Percentiles rank a stretch among this genome's conserved stretches.
These are phyloP conservation scores for Penicillium canariense DNA, from an alignment of 495 filamentous ascomycete species.

Conservation along the genomic window DNA sequence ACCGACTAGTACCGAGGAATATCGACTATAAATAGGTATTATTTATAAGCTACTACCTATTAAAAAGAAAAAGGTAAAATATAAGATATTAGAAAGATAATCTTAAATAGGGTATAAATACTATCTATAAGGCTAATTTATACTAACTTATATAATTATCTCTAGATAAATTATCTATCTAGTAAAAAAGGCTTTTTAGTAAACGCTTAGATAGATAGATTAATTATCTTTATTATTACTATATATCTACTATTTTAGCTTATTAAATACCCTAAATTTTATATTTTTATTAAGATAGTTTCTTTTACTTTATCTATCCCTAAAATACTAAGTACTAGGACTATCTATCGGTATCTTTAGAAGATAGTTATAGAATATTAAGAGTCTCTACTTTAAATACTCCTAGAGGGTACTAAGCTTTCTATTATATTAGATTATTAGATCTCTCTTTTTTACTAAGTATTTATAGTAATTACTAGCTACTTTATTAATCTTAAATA, in stretches of 20 bases:
- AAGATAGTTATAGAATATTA: too few relatives aligned
- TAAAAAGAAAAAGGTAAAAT: not conserved
- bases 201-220: not conserved
- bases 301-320: too few relatives aligned
- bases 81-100: not conserved
- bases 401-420: too few relatives aligned
- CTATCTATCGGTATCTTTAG: too few relatives aligned
- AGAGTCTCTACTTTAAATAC: too few relatives aligned
- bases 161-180: not conserved
- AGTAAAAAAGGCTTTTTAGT: constrained; percentile 1
- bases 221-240: constrained; percentile 12
- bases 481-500: constrained; percentile 20
- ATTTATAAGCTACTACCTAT: not conserved
- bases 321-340: too few relatives aligned
- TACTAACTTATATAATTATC: not conserved
- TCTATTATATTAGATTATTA: too few relatives aligned
- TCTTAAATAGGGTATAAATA: not conserved
- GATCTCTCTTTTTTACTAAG: too few relatives aligned
- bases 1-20: not conserved
- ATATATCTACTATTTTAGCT: too few relatives aligned
- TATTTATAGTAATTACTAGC: constrained; percentile 24
- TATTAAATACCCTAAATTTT: too few relatives aligned
- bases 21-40: not conserved
- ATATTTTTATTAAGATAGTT: too few relatives aligned
- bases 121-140: too few relatives aligned